Percentiles rank a stretch among this genome's conserved stretches.
Evolutionary conservation across 2,329 filamentous ascomycete genomes (phyloP).

Genomic region (Dactylellina cionopaga): DNA sequence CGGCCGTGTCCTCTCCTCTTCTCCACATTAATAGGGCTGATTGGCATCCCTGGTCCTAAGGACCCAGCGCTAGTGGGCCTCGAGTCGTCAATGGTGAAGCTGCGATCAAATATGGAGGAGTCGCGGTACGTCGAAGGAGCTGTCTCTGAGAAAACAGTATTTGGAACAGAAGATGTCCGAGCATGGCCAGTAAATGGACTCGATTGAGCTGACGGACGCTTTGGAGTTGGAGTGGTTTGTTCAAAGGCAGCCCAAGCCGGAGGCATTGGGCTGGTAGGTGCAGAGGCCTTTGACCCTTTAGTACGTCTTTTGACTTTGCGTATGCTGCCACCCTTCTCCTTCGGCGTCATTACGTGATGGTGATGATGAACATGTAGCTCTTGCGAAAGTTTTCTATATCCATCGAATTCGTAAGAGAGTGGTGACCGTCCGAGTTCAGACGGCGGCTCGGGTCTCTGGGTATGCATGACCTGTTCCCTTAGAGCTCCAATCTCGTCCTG

Average conservation of each 20-base stretch:
- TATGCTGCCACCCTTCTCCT: constrained; percentile 60
- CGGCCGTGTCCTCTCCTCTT: constrained; percentile 30
- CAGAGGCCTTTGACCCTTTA: constrained; percentile 72
- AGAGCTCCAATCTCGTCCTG: constrained; percentile 93
- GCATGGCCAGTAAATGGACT: constrained; percentile 57
- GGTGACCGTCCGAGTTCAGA: constrained; percentile 60
- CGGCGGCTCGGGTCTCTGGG: constrained; percentile 76
- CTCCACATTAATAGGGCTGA: constrained; percentile 59
- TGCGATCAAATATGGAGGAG: constrained; percentile 80
- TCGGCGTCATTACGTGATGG: constrained; percentile 75
- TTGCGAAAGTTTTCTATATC: constrained; percentile 66
- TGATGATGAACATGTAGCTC: constrained; percentile 95
- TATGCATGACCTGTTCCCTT: constrained; percentile 80
- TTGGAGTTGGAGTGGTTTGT: constrained; percentile 61
- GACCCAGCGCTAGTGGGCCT: constrained; percentile 85
- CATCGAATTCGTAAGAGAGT: constrained; percentile 53
- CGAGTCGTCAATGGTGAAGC: constrained; percentile 73
- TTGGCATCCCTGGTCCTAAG: constrained; percentile 71
- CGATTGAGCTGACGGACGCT: constrained; percentile 32
- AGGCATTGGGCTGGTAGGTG: constrained; percentile 62
- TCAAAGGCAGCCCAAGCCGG: constrained; percentile 60
- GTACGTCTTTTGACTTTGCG: constrained; percentile 65
- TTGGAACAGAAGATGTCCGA: constrained; percentile 61
- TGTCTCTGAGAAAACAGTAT: constrained; percentile 61
- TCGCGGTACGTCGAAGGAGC: constrained; percentile 75